A percentile compares a stretch with the other conserved stretches of the same genome.
These are phyloP conservation scores for Haplographium delicatum DNA, from an alignment of 495 filamentous ascomycete genomes.

Conservation along the genomic window DNA sequence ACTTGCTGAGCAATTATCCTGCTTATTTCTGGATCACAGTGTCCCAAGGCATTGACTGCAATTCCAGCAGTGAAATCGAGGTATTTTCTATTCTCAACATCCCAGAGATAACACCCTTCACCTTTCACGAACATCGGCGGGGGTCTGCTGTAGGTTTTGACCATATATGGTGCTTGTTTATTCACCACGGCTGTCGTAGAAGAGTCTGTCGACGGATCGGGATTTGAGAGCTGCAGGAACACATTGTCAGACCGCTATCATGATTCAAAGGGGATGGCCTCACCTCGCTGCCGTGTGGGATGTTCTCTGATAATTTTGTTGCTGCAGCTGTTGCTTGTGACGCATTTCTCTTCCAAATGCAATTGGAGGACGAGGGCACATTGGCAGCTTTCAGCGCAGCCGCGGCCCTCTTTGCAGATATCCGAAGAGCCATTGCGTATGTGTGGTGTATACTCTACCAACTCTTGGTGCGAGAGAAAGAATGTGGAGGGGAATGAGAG, in stretches of 20 bases:
- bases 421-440: slow-evolving; percentile 25
- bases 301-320: slow-evolving; percentile 25
- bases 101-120: slow-evolving; percentile 80
- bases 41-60: slow-evolving; percentile 88
- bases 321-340: slow-evolving; percentile 29
- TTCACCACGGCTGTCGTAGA: slow-evolving; percentile 65
- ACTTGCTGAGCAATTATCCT: slow-evolving; percentile 70
- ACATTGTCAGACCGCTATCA: not conserved
- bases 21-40: slow-evolving; percentile 69
- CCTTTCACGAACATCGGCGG: slow-evolving; percentile 83
- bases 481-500: not conserved
- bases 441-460: not conserved
- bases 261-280: not conserved
- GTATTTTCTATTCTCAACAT: slow-evolving; percentile 82
- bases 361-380: slow-evolving; percentile 13
- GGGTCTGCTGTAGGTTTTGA: slow-evolving; percentile 91
- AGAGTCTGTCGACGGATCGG: slow-evolving; percentile 77
- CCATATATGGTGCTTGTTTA: slow-evolving; percentile 78
- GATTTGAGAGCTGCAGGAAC: slow-evolving; percentile 56
- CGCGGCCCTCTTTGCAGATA: slow-evolving; percentile 23
- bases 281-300: slow-evolving; percentile 25
- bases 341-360: slow-evolving; percentile 19
- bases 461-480: not conserved
- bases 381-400: slow-evolving; percentile 17
- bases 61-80: slow-evolving; percentile 95